Conservation (phyloP, 371 early-diverging fungal species). For the Actinomortierella wolfii region DNA sequence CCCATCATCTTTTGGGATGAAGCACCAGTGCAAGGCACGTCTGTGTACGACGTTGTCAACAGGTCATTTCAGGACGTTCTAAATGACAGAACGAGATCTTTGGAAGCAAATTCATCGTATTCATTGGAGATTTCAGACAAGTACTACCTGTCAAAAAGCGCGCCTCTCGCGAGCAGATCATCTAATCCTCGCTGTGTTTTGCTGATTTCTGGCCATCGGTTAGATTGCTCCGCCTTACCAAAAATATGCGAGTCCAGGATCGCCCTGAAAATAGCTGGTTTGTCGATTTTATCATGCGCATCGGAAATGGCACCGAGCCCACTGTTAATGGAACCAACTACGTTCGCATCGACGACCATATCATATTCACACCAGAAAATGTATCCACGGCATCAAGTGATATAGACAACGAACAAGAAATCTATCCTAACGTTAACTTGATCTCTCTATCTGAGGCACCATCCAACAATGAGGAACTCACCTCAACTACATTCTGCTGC, state of each 20-base stretch:
- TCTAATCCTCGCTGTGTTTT: neutral
- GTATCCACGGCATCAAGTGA: neutral
- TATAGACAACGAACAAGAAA: neutral
- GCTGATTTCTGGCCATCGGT: constrained; percentile 4
- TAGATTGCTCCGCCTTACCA: neutral
- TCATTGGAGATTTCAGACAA: constrained; percentile 33
- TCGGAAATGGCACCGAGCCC: constrained; percentile 6
- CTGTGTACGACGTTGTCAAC: constrained; percentile 34
- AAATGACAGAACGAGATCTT: constrained; percentile 13
- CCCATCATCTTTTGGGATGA: constrained; percentile 47
- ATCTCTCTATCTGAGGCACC: neutral
- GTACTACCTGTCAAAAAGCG: constrained; percentile 20
- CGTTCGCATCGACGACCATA: constrained; percentile 1
- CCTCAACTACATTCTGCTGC: no score
- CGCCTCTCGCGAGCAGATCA: constrained; percentile 6
- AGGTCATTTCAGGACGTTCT: constrained; percentile 28
- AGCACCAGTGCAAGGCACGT: constrained; percentile 28
- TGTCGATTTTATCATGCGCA: neutral
- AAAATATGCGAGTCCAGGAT: constrained; percentile 1
- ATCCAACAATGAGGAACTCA: no score
- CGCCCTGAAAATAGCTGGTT: neutral
- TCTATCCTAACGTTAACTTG: constrained; percentile 3
- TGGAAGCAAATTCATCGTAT: constrained; percentile 36
- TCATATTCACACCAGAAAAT: constrained; percentile 1
- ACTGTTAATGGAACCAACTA: neutral